These are phyloP conservation scores for Thelonectria olida DNA, from an alignment of 2,329 filamentous ascomycete species.

Conservation along the genomic window DNA sequence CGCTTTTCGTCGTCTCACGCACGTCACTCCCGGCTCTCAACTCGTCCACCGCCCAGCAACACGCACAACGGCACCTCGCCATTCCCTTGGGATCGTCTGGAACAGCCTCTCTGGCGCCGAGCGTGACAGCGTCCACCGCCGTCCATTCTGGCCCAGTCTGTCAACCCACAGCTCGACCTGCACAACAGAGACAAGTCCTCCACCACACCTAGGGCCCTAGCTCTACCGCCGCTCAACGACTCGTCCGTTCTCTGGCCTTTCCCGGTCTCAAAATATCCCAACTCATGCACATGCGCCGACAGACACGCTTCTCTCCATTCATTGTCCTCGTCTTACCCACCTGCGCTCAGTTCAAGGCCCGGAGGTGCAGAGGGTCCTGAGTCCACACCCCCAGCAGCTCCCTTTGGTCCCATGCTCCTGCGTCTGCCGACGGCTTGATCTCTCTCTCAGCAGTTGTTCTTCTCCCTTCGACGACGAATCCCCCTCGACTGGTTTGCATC, in stretches of 20 bases:
- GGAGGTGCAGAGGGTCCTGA: slow-evolving; percentile 25
- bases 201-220: too few species aligned
- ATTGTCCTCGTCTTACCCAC: too few species aligned
- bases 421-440: slow-evolving; percentile 14
- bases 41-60: slow-evolving; percentile 14
- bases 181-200: background rate
- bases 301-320: slow-evolving; percentile 35
- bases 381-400: slow-evolving; percentile 22
- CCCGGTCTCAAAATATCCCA: slow-evolving; percentile 18
- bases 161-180: background rate
- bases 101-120: slow-evolving; percentile 2
- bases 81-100: background rate
- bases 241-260: background rate
- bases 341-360: slow-evolving; percentile 19
- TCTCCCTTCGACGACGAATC: background rate
- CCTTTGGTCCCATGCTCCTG: slow-evolving; percentile 11
- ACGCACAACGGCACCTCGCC: slow-evolving; percentile 2
- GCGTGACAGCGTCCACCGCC: slow-evolving; percentile 14
- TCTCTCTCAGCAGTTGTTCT: slow-evolving; percentile 11
- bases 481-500: background rate
- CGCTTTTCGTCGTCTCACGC: slow-evolving; percentile 20
- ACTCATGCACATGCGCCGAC: slow-evolving; percentile 36
- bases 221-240: background rate
- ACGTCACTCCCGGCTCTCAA: slow-evolving; percentile 24
- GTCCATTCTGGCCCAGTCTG: background rate